phyloP scores from a whole-genome alignment of 2,329 filamentous ascomycete species.

The Sordariomycetes sp. region DNA sequence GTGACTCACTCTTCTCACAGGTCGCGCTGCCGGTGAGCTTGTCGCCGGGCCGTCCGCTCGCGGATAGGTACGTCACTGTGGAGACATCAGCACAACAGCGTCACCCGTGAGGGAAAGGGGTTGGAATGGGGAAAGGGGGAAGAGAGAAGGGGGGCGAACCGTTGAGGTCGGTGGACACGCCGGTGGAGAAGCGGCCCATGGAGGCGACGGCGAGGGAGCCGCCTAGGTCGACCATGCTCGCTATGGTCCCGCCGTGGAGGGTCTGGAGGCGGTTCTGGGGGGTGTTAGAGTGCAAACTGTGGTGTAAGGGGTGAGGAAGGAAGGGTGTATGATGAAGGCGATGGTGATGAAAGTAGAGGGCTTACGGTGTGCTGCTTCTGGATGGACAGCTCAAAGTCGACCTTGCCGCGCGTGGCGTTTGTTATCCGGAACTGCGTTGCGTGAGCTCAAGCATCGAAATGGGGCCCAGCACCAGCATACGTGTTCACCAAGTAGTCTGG shows the following conservation, averaged over 20 bases:
- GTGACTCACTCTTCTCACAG: constrained; percentile 48
- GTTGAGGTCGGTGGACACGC: constrained; percentile 55
- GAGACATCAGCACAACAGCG: not conserved
- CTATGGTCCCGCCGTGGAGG: constrained; percentile 69
- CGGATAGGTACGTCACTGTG: constrained; percentile 51
- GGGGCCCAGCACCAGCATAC: constrained; percentile 14
- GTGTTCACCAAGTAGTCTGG: constrained; percentile 28
- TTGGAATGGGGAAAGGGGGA: not conserved
- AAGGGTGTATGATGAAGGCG: not conserved
- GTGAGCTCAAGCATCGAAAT: not conserved
- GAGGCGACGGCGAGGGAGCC: constrained; percentile 57
- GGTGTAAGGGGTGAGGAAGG: not conserved
- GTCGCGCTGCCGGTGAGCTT: constrained; percentile 42
- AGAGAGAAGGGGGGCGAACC: constrained; percentile 23
- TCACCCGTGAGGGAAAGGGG: not conserved
- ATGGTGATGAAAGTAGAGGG: not conserved
- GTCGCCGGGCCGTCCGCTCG: constrained; percentile 47
- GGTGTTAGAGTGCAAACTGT: not conserved
- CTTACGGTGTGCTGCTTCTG: constrained; percentile 63
- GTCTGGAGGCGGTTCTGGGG: constrained; percentile 63
- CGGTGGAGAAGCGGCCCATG: constrained; percentile 50
- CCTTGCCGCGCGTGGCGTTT: constrained; percentile 52
- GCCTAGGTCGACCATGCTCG: constrained; percentile 60
- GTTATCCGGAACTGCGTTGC: constrained; percentile 53
- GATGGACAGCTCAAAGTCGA: constrained; percentile 69